These are phyloP conservation scores for Cinchona pubescens DNA, from an alignment of 257 asterid genomes.

Conservation along the genomic window DNA sequence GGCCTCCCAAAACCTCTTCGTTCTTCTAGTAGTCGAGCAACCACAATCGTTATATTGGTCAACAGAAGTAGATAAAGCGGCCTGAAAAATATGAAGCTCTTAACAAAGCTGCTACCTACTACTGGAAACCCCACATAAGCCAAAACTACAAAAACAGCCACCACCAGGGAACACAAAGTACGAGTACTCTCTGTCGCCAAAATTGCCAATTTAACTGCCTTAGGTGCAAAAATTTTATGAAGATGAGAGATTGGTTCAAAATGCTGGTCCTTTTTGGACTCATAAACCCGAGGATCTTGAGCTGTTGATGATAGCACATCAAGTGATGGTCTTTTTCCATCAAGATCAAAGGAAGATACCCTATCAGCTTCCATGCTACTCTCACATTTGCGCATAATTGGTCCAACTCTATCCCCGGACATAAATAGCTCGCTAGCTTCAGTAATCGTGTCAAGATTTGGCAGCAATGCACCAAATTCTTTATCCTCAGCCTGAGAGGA, in stretches of 20 bases:
- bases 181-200: constrained; percentile 63
- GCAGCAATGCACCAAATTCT: constrained; percentile 23
- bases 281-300: constrained; percentile 16
- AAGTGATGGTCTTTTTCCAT: constrained; percentile 31
- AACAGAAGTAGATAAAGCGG: constrained; percentile 67
- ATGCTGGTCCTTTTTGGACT: constrained; percentile 21
- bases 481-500: constrained; percentile 27
- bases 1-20: constrained; percentile 21
- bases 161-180: constrained; percentile 44
- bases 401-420: constrained; percentile 22
- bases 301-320: constrained; percentile 33
- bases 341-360: constrained; percentile 30
- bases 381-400: constrained; percentile 28
- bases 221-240: constrained; percentile 28
- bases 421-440: constrained; percentile 22
- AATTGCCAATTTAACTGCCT: constrained; percentile 51
- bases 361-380: constrained; percentile 23
- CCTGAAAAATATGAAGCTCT: constrained; percentile 39
- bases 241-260: constrained; percentile 24
- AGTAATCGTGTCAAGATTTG: constrained; percentile 27
- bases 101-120: constrained; percentile 32
- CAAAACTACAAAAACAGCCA: constrained; percentile 58
- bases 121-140: constrained; percentile 55
- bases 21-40: constrained; percentile 37
- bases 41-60: constrained; percentile 57